These are phyloP conservation scores for Amanita phalloides DNA, from an alignment of 768 basidiomycete species.

Conservation along the genomic window DNA sequence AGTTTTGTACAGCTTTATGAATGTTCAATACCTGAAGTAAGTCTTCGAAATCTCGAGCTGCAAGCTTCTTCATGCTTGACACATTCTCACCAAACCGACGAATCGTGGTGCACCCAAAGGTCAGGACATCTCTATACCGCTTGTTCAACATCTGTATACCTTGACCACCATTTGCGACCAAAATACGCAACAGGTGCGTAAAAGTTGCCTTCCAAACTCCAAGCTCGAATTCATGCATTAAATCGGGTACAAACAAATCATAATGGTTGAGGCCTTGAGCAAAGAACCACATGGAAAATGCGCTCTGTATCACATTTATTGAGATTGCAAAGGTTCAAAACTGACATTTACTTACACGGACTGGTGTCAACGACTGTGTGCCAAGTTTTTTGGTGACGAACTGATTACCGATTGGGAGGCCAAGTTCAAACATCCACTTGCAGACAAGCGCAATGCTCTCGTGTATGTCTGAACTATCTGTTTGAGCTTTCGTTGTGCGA, in stretches of 20 bases:
- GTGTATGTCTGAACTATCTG: too few species aligned
- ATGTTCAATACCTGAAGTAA: neutral
- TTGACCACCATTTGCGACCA: constrained; percentile 12
- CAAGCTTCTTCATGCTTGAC: constrained; percentile 20
- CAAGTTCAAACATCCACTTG: too few species aligned
- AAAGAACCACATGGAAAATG: constrained; percentile 15
- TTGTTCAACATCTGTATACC: constrained; percentile 13
- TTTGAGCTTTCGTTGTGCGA: too few species aligned
- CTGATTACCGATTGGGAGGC: too few species aligned
- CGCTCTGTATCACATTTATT: constrained; percentile 6
- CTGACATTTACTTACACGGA: too few species aligned
- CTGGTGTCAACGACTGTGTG: too few species aligned
- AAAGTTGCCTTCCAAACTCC: constrained; percentile 27
- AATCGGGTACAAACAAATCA: neutral
- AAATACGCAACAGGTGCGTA: constrained; percentile 22
- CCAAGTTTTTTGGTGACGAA: too few species aligned
- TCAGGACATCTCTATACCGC: constrained; percentile 18
- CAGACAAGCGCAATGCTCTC: too few species aligned
- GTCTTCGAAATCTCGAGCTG: constrained; percentile 28
- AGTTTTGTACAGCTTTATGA: neutral
- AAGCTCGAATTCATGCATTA: constrained; percentile 5
- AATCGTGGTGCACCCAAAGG: constrained; percentile 23
- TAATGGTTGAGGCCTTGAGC: constrained; percentile 15
- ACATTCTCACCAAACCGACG: constrained; percentile 21
- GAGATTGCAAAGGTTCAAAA: too few species aligned